Base-by-base conservation (phyloP, 441 rosid species). In the Euphorbia schlechtendalii region DNA sequence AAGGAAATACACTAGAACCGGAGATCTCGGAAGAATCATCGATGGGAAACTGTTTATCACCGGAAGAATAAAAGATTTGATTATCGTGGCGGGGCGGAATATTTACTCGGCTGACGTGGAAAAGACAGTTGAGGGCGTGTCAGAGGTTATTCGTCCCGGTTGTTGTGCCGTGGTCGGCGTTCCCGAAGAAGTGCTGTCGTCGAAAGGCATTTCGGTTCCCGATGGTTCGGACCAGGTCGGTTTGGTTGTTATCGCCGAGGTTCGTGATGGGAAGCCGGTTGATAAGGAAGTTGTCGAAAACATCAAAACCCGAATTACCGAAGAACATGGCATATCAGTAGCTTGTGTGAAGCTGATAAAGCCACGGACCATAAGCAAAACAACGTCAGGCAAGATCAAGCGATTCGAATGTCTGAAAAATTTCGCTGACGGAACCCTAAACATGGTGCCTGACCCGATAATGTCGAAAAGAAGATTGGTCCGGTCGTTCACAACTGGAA, bases 31-130 rank as follows among this genome's bases (percentile, higher is more conserved):
- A 67, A 74, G 88, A 56, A 74, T 82, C 32, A 83, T 85, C 48
- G 86, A 80, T 63, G 81, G 80, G 43, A 87, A 83, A 2, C 55
- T 85, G 62, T 85, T 83, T 76, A 87, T 83, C 77, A 85, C 90
- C 1, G 94, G 94, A 68, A 82, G 94, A 83, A 85, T 85, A 80
- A 85, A 87, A 76, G 94, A 85, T 79, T 83, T 87, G 17, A 87
- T 87, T 18, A 87, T 87, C 59, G 81, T 87, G 28, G 88, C 88
- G 9, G 90, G 90, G 61, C 80, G 87, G 74, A 87, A 87, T 67
- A 78, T 87, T 46, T 87, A 87, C 80, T 85, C 87, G 4, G 82
- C 83, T 8, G 94, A 87, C 67, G 82, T 85, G 51, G 94, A 87
- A 27, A 83, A 85, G 82, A 85, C 88, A 1, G 86, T 87, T 51